These are phyloP conservation scores for Daedalea quercina DNA, from an alignment of 768 basidiomycete species.

Conservation along the genomic window DNA sequence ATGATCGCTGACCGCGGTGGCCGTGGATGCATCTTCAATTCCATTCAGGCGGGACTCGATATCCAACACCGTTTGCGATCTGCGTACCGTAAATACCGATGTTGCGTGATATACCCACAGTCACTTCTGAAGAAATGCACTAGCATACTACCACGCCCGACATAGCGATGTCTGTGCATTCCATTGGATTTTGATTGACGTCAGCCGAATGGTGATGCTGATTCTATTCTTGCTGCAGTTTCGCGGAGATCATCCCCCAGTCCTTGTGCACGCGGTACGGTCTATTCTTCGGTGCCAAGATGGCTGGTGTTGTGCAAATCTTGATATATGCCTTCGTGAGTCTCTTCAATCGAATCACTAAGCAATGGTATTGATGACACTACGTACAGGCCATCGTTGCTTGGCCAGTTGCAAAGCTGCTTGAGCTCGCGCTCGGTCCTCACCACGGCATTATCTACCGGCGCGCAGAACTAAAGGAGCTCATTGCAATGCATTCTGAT, in stretches of 20 bases:
- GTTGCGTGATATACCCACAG: no score
- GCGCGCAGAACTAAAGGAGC: constrained; percentile 75
- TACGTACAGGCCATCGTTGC: constrained; percentile 70
- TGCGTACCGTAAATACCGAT: no score
- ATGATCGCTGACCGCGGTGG: no score
- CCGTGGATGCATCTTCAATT: no score
- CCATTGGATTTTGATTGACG: not conserved
- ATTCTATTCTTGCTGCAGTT: constrained; percentile 36
- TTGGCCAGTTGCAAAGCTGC: constrained; percentile 82
- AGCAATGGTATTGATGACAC: no score
- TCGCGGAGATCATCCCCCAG: constrained; percentile 89
- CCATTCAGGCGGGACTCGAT: no score
- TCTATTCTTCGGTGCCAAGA: constrained; percentile 81
- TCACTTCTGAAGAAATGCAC: no score
- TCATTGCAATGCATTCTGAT: constrained; percentile 83
- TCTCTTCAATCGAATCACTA: not conserved
- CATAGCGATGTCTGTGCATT: no score
- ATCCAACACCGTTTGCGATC: no score
- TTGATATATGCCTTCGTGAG: constrained; percentile 65
- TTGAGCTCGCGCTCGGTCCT: constrained; percentile 70
- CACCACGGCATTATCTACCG: constrained; percentile 93
- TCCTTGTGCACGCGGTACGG: constrained; percentile 90
- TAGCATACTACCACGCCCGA: no score
- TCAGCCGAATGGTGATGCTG: not conserved
- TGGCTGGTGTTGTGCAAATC: constrained; percentile 62